Conservation (phyloP, 208 protist species). For the Naegleria gruberi region DNA sequence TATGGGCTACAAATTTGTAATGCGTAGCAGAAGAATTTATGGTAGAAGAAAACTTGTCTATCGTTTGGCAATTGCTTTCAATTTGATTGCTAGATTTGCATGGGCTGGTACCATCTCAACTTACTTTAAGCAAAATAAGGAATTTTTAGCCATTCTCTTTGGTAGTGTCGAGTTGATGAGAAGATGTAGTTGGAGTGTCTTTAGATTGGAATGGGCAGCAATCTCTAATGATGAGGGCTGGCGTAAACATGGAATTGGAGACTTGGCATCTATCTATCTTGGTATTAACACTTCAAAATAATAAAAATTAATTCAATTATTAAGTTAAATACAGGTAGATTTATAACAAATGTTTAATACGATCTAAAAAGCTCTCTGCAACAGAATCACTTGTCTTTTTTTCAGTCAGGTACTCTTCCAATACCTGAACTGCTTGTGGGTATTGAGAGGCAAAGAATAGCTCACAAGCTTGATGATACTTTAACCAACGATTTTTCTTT, state of each 20-base stretch:
- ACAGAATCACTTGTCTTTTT: no score
- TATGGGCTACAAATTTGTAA: not conserved
- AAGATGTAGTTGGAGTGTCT: slow-evolving; percentile 16
- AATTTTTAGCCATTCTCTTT: not conserved
- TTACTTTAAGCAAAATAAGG: not conserved
- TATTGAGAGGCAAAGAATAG: no score
- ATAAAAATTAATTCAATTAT: no score
- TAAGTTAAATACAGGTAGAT: no score
- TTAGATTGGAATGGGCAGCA: not conserved
- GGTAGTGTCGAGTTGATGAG: not conserved
- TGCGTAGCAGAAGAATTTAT: not conserved
- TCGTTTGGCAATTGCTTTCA: not conserved
- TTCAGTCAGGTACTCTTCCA: no score
- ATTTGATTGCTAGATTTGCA: slow-evolving; percentile 18
- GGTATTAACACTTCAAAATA: no score
- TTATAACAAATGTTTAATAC: no score
- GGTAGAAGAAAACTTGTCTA: not conserved
- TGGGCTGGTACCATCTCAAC: slow-evolving; percentile 17
- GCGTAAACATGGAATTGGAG: not conserved
- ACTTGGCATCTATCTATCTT: no score
- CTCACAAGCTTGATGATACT: no score
- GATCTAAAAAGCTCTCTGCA: no score
- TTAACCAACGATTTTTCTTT: no score
- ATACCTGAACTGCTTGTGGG: no score
- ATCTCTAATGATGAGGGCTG: not conserved